These are phyloP conservation scores for Eucalyptus rudis DNA, from an alignment of 345 rosid species.

Conservation along the genomic window DNA sequence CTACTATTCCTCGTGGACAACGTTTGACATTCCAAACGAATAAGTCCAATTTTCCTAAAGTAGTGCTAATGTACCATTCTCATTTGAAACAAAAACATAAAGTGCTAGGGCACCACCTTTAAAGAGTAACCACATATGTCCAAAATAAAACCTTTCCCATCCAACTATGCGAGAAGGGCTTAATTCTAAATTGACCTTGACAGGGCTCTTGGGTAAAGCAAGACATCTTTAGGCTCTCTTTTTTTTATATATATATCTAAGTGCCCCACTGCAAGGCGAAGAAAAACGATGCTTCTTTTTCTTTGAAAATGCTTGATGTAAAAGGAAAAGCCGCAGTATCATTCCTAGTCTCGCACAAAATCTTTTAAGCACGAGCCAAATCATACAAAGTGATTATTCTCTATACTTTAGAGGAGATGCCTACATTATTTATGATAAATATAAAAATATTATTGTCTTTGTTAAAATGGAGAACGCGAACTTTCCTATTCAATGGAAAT, in stretches of 20 bases:
- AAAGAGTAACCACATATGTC: background rate
- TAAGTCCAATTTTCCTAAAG: background rate
- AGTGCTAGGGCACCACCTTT: background rate
- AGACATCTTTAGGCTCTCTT: background rate
- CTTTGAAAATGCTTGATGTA: background rate
- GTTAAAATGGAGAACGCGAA: background rate
- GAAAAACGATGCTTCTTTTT: background rate
- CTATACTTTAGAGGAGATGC: background rate
- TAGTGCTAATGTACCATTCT: background rate
- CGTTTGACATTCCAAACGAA: background rate
- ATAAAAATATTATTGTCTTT: too few species aligned
- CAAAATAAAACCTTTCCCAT: background rate
- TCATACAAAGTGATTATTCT: too few species aligned
- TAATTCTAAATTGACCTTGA: background rate
- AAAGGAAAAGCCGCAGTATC: accelerated
- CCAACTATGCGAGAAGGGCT: background rate
- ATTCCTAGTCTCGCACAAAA: background rate
- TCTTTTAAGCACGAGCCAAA: background rate
- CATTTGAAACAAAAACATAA: background rate
- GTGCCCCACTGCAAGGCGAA: background rate
- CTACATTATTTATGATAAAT: background rate
- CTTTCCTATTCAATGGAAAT: background rate
- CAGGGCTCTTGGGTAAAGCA: background rate
- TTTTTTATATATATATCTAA: too few species aligned
- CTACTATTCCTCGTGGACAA: background rate